Percentiles rank a stretch among this genome's conserved stretches.
phyloP scores from a whole-genome alignment of 2,329 filamentous ascomycete species.

The Chaetomiaceae sp. region DNA sequence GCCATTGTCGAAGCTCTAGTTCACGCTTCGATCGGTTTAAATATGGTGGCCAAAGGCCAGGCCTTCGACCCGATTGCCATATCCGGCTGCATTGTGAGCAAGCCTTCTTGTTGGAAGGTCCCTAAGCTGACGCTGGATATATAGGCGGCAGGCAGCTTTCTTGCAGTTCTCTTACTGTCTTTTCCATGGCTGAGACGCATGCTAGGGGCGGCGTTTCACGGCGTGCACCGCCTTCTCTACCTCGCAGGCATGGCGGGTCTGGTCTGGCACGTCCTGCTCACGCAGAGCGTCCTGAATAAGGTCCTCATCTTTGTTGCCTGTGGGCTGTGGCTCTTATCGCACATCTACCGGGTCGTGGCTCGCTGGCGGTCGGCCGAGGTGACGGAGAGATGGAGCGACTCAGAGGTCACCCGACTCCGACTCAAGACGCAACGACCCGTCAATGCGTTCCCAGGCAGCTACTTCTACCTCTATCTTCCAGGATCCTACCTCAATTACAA shows the following conservation, averaged over 20 bases:
- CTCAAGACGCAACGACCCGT: slow-evolving; percentile 9
- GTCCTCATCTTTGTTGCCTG: slow-evolving; percentile 8
- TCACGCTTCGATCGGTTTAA: too few relatives aligned
- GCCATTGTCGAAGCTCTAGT: too few relatives aligned
- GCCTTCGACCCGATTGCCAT: too few relatives aligned
- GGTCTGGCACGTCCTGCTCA: slow-evolving; percentile 8
- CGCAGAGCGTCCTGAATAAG: slow-evolving; percentile 4
- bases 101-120: too few relatives aligned
- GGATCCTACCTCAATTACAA: slow-evolving; percentile 10
- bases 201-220: too few relatives aligned
- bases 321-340: slow-evolving; percentile 3
- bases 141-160: too few relatives aligned
- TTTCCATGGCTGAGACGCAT: too few relatives aligned
- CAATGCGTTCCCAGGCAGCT: slow-evolving; percentile 8
- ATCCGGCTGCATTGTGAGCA: too few relatives aligned
- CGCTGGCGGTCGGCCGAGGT: slow-evolving; percentile 1
- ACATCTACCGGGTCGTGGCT: slow-evolving; percentile 7
- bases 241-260: slow-evolving; percentile 4
- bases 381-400: slow-evolving; percentile 10
- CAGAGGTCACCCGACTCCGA: slow-evolving; percentile 4
- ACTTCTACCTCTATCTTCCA: slow-evolving; percentile 12
- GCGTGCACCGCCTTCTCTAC: too few relatives aligned
- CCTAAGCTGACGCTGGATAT: too few relatives aligned
- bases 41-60: too few relatives aligned
- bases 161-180: too few relatives aligned